phyloP scores from a whole-genome alignment of 2,329 filamentous ascomycete species.

The Sclerotiophoma versabilis region DNA sequence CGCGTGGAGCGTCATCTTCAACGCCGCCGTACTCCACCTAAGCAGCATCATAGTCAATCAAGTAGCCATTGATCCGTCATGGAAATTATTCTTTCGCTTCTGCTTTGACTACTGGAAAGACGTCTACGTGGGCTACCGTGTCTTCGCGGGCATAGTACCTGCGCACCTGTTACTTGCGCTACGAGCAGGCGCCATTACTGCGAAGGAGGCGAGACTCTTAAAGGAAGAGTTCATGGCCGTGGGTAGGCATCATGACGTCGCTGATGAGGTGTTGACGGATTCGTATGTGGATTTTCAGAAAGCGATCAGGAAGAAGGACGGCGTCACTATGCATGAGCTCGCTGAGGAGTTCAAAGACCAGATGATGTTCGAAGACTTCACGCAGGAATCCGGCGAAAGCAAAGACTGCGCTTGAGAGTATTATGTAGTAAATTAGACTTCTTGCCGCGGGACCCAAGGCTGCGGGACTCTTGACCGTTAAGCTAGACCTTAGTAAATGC shows the following conservation, averaged over 20 bases:
- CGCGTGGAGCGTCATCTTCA: conserved; percentile 3
- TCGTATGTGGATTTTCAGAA: conserved; percentile 8
- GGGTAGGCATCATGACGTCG: background rate
- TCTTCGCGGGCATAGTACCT: background rate
- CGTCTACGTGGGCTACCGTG: background rate
- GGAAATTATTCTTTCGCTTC: conserved; percentile 8
- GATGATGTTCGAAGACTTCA: conserved; percentile 37
- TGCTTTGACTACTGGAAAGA: conserved; percentile 8
- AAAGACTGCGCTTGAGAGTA: no score
- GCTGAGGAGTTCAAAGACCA: conserved; percentile 36
- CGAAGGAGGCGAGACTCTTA: background rate
- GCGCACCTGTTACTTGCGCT: conserved; percentile 4
- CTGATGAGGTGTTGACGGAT: background rate
- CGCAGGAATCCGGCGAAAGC: background rate
- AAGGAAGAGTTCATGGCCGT: background rate
- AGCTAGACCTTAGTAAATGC: background rate
- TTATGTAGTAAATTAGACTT: no score
- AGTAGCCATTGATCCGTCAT: conserved; percentile 1
- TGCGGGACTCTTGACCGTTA: background rate
- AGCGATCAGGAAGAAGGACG: background rate
- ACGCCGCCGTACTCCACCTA: conserved; percentile 1
- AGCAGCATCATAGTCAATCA: conserved; percentile 8
- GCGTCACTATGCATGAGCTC: conserved; percentile 33
- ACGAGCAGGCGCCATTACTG: background rate
- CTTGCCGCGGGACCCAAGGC: no score